Conservation (phyloP, 805 yeast species). For the Blastobotrys americana region DNA sequence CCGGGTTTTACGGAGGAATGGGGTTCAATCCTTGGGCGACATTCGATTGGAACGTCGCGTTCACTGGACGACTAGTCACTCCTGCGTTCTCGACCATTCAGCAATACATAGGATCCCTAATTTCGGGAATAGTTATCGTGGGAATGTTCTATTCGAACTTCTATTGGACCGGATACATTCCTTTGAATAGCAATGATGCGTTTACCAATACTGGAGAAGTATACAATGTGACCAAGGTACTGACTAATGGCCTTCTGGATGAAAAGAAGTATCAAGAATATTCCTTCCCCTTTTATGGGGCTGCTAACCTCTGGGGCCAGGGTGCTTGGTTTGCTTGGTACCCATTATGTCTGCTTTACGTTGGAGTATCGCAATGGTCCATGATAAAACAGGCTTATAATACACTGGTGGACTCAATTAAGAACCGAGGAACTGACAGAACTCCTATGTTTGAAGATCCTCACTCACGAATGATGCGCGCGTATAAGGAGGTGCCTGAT, state of each 20-base stretch:
- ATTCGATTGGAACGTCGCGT: slow-evolving; percentile 32
- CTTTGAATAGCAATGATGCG: slow-evolving; percentile 39
- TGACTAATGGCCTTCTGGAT: slow-evolving; percentile 38
- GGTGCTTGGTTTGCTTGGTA: slow-evolving; percentile 48
- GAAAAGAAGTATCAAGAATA: slow-evolving; percentile 38
- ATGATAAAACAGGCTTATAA: slow-evolving; percentile 26
- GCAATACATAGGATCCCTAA: slow-evolving; percentile 22
- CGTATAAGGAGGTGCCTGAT: slow-evolving; percentile 48
- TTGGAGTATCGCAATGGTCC: slow-evolving; percentile 16
- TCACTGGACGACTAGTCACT: slow-evolving; percentile 7
- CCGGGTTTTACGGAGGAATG: slow-evolving; percentile 49
- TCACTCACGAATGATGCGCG: slow-evolving; percentile 43
- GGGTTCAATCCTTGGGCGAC: slow-evolving; percentile 38
- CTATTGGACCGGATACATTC: slow-evolving; percentile 45
- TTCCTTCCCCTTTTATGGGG: slow-evolving; percentile 52
- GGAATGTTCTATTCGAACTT: slow-evolving; percentile 40
- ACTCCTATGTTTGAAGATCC: slow-evolving; percentile 32
- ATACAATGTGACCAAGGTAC: slow-evolving; percentile 38
- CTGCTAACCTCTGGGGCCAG: slow-evolving; percentile 45
- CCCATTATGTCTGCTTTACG: slow-evolving; percentile 46
- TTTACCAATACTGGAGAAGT: slow-evolving; percentile 39
- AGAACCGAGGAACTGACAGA: neutral
- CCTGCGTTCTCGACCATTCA: slow-evolving; percentile 24
- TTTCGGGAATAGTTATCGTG: slow-evolving; percentile 13
- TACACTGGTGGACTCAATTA: neutral